Base-by-base conservation (phyloP, 148 eudicot species). In the Cornus controversa region DNA sequence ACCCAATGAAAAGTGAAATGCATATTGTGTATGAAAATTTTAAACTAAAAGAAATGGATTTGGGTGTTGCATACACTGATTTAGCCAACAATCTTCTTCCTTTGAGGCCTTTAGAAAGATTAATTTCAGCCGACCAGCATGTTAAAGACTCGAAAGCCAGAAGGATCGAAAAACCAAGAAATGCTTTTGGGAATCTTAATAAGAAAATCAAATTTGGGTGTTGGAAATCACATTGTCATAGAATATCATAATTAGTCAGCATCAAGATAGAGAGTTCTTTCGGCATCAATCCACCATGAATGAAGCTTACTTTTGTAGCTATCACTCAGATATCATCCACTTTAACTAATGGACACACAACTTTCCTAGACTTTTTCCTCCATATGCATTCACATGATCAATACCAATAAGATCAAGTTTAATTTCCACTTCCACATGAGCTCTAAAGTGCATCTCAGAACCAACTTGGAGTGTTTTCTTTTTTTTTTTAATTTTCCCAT, bases 1-100 rank as follows among this genome's bases (percentile, higher is more conserved):
- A n/a, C 73, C 27, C 77, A 71, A 73, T 72, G 64, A n/a, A 57
- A 57, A 72, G 71, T 45, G 68, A 26, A 53, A 36, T 81, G 83
- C 73, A 27, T 18, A 40, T 68, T 69, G 70, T 37, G 78, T 73
- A 68, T 27, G 78, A 68, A 58, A 73, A 23, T 16, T n/a, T 50
- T 26, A 4, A 40, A 7, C 50, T 40, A 31, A 57, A 66, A 58
- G 37, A 45, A 23, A 42, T 71, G 18, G 45, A 50, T 72, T 26
- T 73, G 31, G 62, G 16, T 65, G 25, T 65, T 25, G 16, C 27
- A 40, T 40, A 45, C 4, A 24, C 27, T 18, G n/a, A 26, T 26
- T 18, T 45, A 31, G 70, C 73, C 66, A 69, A 69, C 67, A 69
- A 76, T 26, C 58, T 75, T 63, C 11, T 28, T 31, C 42, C 57